Base-by-base conservation (phyloP, 2,329 filamentous ascomycete species). In the Fusarium sublunatum region DNA sequence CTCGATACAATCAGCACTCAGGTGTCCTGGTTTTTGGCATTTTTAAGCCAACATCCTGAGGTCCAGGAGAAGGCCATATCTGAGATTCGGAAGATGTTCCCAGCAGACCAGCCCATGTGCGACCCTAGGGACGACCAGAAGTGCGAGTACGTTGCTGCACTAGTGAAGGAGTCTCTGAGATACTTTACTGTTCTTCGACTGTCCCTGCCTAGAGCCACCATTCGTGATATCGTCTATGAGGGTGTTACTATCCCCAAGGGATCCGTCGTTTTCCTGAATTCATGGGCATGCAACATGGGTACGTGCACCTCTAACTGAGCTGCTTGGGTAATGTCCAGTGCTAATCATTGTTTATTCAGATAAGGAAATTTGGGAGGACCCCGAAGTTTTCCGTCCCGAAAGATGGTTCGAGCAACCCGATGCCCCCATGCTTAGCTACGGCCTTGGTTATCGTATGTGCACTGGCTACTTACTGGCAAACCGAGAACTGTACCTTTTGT, bases 241-340 rank as follows among this genome's bases (percentile, higher is more conserved):
- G 85, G 82, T 15, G 80, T 81, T 29, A 70, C 81, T 6, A 87
- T 90, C 36, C 87, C 88, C 1, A 83, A 83, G 40, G 86, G 86
- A 0, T 88, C 86, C 2, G 83, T 88, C 0, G 80, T 89, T 32
- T 90, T 88, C 71, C 75, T 90, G 25, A 90, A 90, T 55, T 84
- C 86, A 0, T 89, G 86, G 87, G 86, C 86, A 3, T 89, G 87
- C 67, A 89, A 90, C 60, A 88, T 88, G 84, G 86, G 85, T 86
- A 75, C 69, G 79, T 72, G 19, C 19, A 19, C 2, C 19, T 19
- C 19, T 3, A 19, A 19, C 19, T 3, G 19, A 19, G 19, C 19
- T 19, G 19, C 3, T 19, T 19, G 19, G 19, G 19, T 19, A 2
- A 19, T 19, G 19, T 19, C 19, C 19, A 19, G 19, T 19, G 19